A percentile compares a stretch with the other conserved stretches of the same genome.
phyloP scores from a whole-genome alignment of 768 basidiomycete species.

The Mycena capillaripes region DNA sequence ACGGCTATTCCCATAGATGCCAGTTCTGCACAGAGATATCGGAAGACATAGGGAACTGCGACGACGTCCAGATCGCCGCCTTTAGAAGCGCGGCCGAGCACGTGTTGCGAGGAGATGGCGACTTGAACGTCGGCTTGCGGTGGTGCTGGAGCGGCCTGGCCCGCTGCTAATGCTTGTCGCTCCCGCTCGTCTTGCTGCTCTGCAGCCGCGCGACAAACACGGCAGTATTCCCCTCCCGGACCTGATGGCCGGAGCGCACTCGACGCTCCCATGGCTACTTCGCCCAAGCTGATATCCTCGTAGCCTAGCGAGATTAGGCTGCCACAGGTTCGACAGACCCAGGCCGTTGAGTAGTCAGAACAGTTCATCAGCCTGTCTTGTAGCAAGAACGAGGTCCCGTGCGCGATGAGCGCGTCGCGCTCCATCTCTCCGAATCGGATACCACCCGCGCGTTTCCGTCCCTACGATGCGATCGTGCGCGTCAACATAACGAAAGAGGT shows the following conservation, averaged over 20 bases:
- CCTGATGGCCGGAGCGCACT: conserved; percentile 71
- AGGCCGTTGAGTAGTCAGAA: conserved; percentile 98
- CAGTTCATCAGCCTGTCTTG: conserved; percentile 99
- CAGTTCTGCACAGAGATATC: conserved; percentile 94
- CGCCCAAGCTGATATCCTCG: conserved; percentile 86
- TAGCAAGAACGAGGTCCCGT: conserved; percentile 97
- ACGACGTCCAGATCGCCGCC: conserved; percentile 94
- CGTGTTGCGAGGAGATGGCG: conserved; percentile 75
- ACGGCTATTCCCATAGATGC: conserved; percentile 99
- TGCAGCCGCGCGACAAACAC: conserved; percentile 86
- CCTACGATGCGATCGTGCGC: conserved; percentile 65
- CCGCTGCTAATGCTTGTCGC: conserved; percentile 71
- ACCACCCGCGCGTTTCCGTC: conserved; percentile 97
- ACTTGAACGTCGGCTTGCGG: conserved; percentile 70
- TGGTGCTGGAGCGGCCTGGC: conserved; percentile 57
- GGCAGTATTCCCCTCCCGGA: conserved; percentile 93
- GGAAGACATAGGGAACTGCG: conserved; percentile 95
- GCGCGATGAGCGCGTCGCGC: conserved; percentile 97
- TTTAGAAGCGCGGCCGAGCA: conserved; percentile 70
- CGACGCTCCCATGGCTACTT: conserved; percentile 65
- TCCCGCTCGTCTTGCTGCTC: conserved; percentile 75
- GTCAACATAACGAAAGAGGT: not conserved
- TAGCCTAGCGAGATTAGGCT: conserved; percentile 97
- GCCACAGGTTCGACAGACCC: conserved; percentile 98
- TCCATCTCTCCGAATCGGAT: conserved; percentile 99